Conservation (phyloP, 2,329 filamentous ascomycete genomes). For the Bertia moriformis region DNA sequence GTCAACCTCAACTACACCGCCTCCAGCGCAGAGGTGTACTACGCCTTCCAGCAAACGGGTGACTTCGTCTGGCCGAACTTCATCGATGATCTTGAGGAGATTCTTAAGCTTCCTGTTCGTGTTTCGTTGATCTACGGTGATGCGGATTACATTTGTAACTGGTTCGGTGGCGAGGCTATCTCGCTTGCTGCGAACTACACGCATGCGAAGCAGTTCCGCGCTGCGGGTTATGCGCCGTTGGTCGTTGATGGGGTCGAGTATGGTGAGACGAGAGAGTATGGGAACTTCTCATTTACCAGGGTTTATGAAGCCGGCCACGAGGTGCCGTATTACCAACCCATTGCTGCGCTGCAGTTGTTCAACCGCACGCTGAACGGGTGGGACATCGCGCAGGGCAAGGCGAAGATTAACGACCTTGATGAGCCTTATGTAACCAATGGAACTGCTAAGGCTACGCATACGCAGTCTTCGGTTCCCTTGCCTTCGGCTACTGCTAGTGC, state of each 20-base stretch:
- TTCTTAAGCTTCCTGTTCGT: conserved; percentile 47
- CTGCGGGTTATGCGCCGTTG: conserved; percentile 40
- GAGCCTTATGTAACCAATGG: background rate
- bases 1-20: conserved; percentile 36
- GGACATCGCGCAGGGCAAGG: background rate
- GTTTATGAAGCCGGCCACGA: conserved; percentile 1
- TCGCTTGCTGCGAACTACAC: conserved; percentile 31
- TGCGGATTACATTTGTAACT: conserved; percentile 5
- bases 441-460: background rate
- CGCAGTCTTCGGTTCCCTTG: background rate
- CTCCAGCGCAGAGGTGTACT: conserved; percentile 27
- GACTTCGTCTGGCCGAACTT: conserved; percentile 52
- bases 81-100: conserved; percentile 39
- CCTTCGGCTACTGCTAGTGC: background rate
- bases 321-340: conserved; percentile 1
- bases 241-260: conserved; percentile 30
- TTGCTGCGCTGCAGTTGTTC: background rate
- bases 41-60: conserved; percentile 31
- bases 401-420: background rate
- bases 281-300: background rate
- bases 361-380: background rate
- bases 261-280: background rate
- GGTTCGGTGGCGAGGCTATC: conserved; percentile 41
- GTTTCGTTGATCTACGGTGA: conserved; percentile 61
- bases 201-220: conserved; percentile 28